A percentile compares a stretch with the other conserved stretches of the same genome.
Evolutionary conservation across 176 grass and related monocot genomes (phyloP).

Genomic region (Poa annua): DNA sequence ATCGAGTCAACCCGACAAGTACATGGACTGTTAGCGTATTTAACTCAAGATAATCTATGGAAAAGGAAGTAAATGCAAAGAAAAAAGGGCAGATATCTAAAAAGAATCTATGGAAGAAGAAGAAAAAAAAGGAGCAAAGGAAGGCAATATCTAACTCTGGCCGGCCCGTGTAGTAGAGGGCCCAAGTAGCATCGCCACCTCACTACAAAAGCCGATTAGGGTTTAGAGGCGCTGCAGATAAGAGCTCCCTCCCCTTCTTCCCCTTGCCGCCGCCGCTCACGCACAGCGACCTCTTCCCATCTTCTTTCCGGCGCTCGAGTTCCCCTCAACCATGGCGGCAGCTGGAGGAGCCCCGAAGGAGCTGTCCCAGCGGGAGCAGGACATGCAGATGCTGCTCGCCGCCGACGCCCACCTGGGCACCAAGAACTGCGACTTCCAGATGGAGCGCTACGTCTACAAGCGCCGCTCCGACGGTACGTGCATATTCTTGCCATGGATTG

Average conservation of each 20-base stretch:
- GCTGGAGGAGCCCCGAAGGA: conserved; percentile 24
- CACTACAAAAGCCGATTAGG: conserved; percentile 41
- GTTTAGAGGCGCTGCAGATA: conserved; percentile 51
- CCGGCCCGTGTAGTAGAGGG: not conserved
- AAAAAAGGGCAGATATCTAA: too few relatives aligned
- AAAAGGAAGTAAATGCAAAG: too few relatives aligned
- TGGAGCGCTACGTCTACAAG: conserved; percentile 95
- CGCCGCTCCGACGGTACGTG: conserved; percentile 73
- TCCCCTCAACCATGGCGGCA: conserved; percentile 59
- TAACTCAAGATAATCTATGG: too few relatives aligned
- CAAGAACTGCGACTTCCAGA: conserved; percentile 98
- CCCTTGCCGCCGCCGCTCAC: conserved; percentile 29
- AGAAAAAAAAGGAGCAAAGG: not conserved
- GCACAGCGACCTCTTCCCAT: not conserved
- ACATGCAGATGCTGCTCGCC: conserved; percentile 95
- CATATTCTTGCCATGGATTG: not conserved
- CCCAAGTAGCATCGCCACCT: not conserved
- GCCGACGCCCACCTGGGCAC: conserved; percentile 96
- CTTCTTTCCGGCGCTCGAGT: not conserved
- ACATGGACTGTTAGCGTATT: too few relatives aligned
- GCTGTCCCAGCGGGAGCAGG: conserved; percentile 82
- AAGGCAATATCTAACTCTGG: not conserved
- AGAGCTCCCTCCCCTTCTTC: not conserved
- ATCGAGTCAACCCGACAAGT: too few relatives aligned
- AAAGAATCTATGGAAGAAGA: too few relatives aligned